Evolutionary conservation across 1,284 basidiomycete species (phyloP), one percentile per base, ranked within the genome.

Genomic region (Cutaneotrichosporon curvatum): DNA sequence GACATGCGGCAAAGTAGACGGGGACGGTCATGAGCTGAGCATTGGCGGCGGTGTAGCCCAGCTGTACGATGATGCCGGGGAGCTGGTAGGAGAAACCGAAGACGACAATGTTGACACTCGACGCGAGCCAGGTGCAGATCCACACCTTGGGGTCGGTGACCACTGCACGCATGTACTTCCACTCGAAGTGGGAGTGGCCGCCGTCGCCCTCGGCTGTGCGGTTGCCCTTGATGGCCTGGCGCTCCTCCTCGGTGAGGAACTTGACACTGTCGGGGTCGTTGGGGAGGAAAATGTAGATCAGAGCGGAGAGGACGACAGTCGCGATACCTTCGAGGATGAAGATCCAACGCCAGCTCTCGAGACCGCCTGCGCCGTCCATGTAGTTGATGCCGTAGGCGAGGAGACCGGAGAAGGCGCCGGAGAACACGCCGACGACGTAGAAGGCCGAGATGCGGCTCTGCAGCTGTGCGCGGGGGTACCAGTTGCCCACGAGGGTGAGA

Each of bases 401-500:
- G 11, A 70, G 56, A 28, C 65, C 65, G 7, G 60, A 61, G 46
- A 70, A 67, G 2, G 60, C 61, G 48, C 50, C 50, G 22, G 33
- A 34, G 33, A 55, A 47, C 35, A 50, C 39, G 38, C 45, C 73
- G 28, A 76, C 15, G 32, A 34, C 14, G n/a, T 15, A 15, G 32
- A 34, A 72, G 37, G 57, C 60, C 38, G 57, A 58, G 55, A 59
- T 67, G 11, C 67, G 48, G 32, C 9, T 34, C 6, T 22, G 20
- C 8, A 78, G 63, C 56, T 69, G 64, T 46, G 77, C 71, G 2
- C 78, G 73, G 9, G 78, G 76, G 54, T 79, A 79, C 76, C 75
- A 78, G 47, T 44, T 53, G 23, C 51, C 48, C 20, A 53, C 51
- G 23, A 53, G 47, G 15, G 47, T 44, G 25, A 53, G 42, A 4